A percentile compares a stretch with the other conserved stretches of the same genome.
Conservation (phyloP, 176 grass and related monocot genomes). For the Sorghum bicolor region DNA sequence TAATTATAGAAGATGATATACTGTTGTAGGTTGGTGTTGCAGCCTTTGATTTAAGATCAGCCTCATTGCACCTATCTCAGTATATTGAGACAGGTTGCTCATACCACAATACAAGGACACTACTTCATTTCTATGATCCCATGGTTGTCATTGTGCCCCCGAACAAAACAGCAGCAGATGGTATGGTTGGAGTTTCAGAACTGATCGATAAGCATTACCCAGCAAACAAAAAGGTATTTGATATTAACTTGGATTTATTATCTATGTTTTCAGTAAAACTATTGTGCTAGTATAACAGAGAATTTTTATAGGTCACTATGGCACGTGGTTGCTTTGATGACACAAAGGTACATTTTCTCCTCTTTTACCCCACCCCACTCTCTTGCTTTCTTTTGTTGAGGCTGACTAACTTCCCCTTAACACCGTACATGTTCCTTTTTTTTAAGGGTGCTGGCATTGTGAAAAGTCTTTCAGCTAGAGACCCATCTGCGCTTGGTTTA, state of each 20-base stretch:
- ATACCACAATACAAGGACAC: constrained; percentile 84
- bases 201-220: constrained; percentile 70
- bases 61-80: constrained; percentile 81
- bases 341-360: constrained; percentile 67
- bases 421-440: constrained; percentile 8
- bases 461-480: constrained; percentile 86
- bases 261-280: background rate
- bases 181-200: constrained; percentile 84
- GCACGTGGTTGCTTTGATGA: constrained; percentile 89
- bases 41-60: constrained; percentile 91
- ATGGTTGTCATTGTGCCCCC: constrained; percentile 81
- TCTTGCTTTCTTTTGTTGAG: constrained; percentile 1
- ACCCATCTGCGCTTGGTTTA: constrained; percentile 86
- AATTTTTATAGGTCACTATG: constrained; percentile 67
- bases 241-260: constrained; percentile 10
- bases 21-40: constrained; percentile 76
- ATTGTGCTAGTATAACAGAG: constrained; percentile 7
- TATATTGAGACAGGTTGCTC: constrained; percentile 96
- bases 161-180: constrained; percentile 72
- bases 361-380: background rate
- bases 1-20: background rate
- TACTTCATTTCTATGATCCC: constrained; percentile 92
- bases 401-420: constrained; percentile 18
- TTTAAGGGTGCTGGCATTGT: constrained; percentile 71
- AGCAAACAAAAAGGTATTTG: constrained; percentile 73